Evolutionary conservation across 805 yeast species (phyloP).

Genomic region (Candida odintsovae): DNA sequence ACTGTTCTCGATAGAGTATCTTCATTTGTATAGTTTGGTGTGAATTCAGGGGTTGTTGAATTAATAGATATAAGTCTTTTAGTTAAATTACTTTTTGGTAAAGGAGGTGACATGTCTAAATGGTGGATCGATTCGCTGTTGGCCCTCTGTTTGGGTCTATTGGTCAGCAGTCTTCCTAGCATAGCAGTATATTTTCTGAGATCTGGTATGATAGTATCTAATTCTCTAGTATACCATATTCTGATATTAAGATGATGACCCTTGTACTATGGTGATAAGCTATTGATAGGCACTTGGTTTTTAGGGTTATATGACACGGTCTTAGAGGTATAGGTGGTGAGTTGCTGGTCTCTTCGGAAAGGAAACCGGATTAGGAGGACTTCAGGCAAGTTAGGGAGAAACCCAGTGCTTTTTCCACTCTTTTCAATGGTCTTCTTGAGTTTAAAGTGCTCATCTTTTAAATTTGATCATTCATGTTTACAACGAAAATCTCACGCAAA

Average conservation of each 20-base stretch:
- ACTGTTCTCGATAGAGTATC: constrained; percentile 23
- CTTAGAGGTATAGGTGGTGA: neutral
- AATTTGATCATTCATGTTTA: neutral
- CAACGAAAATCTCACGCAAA: neutral
- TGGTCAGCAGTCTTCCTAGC: constrained; percentile 2
- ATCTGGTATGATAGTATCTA: neutral
- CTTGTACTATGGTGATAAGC: neutral
- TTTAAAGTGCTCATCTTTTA: too few relatives aligned
- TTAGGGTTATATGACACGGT: too few relatives aligned
- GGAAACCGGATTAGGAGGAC: too few relatives aligned
- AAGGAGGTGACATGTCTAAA: neutral
- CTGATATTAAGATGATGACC: neutral
- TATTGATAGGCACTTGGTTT: too few relatives aligned
- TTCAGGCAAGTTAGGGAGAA: neutral
- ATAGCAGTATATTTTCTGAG: neutral
- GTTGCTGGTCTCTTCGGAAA: too few relatives aligned
- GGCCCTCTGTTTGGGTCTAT: neutral
- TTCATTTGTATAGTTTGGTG: constrained; percentile 12
- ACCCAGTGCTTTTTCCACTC: too few relatives aligned
- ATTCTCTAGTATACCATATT: neutral
- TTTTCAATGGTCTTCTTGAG: too few relatives aligned
- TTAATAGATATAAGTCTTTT: neutral
- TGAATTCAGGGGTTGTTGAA: constrained; percentile 1
- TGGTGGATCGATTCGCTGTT: neutral
- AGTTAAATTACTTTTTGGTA: constrained; percentile 1